Base-by-base conservation (phyloP, 257 asterid genomes). In the Thymus quinquecostatus region DNA sequence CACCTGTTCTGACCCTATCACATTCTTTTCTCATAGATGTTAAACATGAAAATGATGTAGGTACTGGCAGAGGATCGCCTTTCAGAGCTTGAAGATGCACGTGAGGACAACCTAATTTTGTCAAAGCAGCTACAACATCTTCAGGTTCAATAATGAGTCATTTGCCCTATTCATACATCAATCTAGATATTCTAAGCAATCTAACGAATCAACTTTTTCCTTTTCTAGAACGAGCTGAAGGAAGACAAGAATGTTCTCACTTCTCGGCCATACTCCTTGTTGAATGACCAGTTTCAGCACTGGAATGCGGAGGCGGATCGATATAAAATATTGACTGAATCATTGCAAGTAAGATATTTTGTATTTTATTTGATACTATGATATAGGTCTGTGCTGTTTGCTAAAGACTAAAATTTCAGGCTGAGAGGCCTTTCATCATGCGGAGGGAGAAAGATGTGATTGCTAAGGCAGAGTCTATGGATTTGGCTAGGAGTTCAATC, bases 271-370 rank as follows among this genome's bases (percentile, higher is more conserved):
- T 94, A 85, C 83, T 75, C 92, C 76, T 73, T 89, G 74, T 77
- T 87, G 81, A 87, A 79, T 62, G 99, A 94, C 79, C 99, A 94
- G 82, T 88, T 89, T 62, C 96, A 85, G 76, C 93, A 94, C 79
- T 94, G 97, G 97, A 89, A 72, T 77, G 69, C 88, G 13, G 98
- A 94, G 88, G 88, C 96, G 62, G 99, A 88, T 71, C 93, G 89
- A 69, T 89, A 85, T 78, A 86, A 80, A 77, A 78, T 34, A 60
- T 72, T 81, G 78, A 77, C 88, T 1, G 98, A 92, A 30, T 85
- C 96, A 70, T 84, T 91, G 84, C 99, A 91, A 83, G 97, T 91
- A 81, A 78, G 84, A 78, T 69, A 50, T 66, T 75, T 79, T 71
- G 65, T 38, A 59, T 77, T 54, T 30, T 66, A 47, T 55, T 8